Conservation (phyloP, 2,329 filamentous ascomycete genomes). For the Proliferodiscus dingleyae region DNA sequence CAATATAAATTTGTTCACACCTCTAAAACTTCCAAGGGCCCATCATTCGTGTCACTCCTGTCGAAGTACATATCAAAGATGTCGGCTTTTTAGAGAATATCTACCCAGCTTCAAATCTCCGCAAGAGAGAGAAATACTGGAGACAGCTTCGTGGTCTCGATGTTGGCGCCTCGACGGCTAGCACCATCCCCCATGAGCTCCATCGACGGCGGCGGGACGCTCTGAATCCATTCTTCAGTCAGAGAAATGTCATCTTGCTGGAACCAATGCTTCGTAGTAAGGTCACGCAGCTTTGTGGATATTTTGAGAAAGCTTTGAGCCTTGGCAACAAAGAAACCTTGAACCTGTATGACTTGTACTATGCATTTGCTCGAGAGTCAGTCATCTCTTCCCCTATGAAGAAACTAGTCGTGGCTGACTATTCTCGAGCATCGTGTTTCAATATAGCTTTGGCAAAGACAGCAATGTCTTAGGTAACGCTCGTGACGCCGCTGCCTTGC, state of each 20-base stretch:
- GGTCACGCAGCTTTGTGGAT: neutral
- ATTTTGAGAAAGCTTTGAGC: neutral
- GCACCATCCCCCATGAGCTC: conserved; percentile 8
- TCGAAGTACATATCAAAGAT: conserved; percentile 2
- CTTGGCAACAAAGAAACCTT: neutral
- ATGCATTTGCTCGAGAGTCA: conserved; percentile 4
- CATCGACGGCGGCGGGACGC: conserved; percentile 13
- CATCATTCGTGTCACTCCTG: conserved; percentile 3
- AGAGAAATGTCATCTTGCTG: conserved; percentile 3
- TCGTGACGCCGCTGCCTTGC: neutral
- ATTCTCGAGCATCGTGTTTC: conserved; percentile 2
- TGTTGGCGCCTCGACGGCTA: neutral
- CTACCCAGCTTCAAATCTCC: neutral
- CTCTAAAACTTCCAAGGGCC: neutral
- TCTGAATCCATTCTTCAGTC: conserved; percentile 16
- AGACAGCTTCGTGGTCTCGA: conserved; percentile 1
- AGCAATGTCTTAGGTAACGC: neutral
- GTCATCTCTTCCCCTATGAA: neutral
- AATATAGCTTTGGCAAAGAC: conserved; percentile 4
- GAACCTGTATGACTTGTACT: conserved; percentile 3
- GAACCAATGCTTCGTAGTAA: neutral
- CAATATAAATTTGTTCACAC: no score
- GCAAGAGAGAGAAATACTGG: neutral
- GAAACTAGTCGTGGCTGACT: neutral
- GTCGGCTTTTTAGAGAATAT: neutral